Evolutionary conservation across 129 eudicot species (phyloP).

Genomic region (Arctium lappa): DNA sequence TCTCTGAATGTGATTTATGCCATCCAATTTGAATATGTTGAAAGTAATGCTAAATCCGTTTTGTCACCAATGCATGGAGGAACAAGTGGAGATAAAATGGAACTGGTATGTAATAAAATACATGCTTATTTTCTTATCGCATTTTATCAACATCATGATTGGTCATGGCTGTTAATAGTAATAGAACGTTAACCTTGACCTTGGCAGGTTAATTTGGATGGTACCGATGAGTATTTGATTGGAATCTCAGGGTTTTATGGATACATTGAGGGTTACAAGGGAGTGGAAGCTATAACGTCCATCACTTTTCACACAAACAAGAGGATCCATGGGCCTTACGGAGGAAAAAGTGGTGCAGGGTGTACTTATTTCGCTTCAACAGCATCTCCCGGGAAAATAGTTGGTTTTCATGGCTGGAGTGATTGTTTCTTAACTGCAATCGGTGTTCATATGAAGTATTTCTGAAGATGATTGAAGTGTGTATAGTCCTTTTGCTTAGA

Average conservation of each 20-base stretch:
- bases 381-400: background rate
- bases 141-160: background rate
- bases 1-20: background rate
- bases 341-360: background rate
- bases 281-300: background rate
- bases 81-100: background rate
- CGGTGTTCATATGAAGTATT: conserved; percentile 19
- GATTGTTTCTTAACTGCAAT: background rate
- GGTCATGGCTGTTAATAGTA: background rate
- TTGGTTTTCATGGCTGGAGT: conserved; percentile 11
- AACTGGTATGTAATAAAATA: background rate
- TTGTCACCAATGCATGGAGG: conserved; percentile 26
- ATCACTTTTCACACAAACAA: conserved; percentile 6
- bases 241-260: conserved; percentile 8
- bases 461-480: background rate
- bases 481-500: background rate
- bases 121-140: background rate
- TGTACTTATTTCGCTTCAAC: background rate
- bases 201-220: conserved; percentile 14
- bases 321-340: background rate
- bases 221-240: background rate
- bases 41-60: conserved; percentile 14
- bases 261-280: background rate
- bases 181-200: background rate
- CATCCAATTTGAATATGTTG: conserved; percentile 10